Conservation (phyloP, 768 basidiomycete species). For the Suillus bovinus region DNA sequence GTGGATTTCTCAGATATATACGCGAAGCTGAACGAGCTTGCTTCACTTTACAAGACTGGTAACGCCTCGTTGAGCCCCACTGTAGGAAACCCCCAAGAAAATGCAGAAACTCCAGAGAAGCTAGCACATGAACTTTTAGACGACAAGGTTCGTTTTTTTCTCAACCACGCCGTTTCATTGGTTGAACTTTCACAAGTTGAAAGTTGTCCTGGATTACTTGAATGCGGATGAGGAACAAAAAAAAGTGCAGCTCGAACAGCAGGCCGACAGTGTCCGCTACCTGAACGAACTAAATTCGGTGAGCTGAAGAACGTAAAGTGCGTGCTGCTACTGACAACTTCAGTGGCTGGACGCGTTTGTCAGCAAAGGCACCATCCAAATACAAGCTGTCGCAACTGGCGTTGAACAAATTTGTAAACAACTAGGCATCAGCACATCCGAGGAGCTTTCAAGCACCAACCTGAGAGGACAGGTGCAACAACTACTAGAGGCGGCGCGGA, state of each 20-base stretch:
- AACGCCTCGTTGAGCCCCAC: not conserved
- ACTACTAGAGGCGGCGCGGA: slow-evolving; percentile 35
- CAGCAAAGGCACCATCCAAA: slow-evolving; percentile 71
- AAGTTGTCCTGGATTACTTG: slow-evolving; percentile 49
- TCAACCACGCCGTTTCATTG: not conserved
- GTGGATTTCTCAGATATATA: slow-evolving; percentile 32
- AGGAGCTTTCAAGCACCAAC: slow-evolving; percentile 14
- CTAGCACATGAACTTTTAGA: slow-evolving; percentile 9
- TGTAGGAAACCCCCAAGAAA: not conserved
- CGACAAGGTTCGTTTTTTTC: slow-evolving; percentile 21
- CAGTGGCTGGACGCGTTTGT: slow-evolving; percentile 88
- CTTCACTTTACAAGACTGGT: slow-evolving; percentile 22
- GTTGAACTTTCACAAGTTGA: slow-evolving; percentile 30
- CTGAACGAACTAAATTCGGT: slow-evolving; percentile 77
- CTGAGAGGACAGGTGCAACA: slow-evolving; percentile 30
- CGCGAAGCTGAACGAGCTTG: slow-evolving; percentile 39
- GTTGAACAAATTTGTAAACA: slow-evolving; percentile 61
- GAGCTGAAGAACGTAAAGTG: slow-evolving; percentile 20
- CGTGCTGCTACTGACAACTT: not conserved
- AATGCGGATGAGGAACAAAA: slow-evolving; percentile 49
- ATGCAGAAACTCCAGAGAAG: slow-evolving; percentile 10
- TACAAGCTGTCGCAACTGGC: slow-evolving; percentile 58
- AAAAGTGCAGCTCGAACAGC: slow-evolving; percentile 56
- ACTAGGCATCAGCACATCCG: slow-evolving; percentile 42
- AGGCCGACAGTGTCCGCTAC: slow-evolving; percentile 74